Percentiles rank a stretch among this genome's conserved stretches.
Conservation (phyloP, 83 land plant species). For the Picea engelmannii region DNA sequence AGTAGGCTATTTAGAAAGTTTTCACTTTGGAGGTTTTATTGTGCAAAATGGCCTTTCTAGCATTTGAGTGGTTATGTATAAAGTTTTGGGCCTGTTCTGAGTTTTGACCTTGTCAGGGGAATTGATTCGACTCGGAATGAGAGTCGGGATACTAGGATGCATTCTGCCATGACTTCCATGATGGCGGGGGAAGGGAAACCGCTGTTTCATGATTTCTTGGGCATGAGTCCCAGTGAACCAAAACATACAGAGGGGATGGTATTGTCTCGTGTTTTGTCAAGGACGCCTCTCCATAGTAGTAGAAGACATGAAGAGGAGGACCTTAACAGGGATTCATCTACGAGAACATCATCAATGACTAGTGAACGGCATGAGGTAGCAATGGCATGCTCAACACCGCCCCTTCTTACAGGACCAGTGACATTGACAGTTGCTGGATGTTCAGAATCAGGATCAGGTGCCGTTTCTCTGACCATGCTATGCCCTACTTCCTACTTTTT, state of each 20-base stretch:
- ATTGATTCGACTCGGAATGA: constrained; percentile 4
- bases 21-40: neutral
- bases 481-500: neutral
- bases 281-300: constrained; percentile 7
- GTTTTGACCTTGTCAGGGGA: neutral
- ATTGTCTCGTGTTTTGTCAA: neutral
- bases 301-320: neutral
- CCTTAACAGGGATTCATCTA: neutral
- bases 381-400: neutral
- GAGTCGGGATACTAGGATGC: neutral
- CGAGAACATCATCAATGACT: neutral
- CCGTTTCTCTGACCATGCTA: neutral
- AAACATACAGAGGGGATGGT: neutral
- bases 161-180: neutral
- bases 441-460: constrained; percentile 12
- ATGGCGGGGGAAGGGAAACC: constrained; percentile 12
- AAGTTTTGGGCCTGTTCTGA: neutral
- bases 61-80: neutral
- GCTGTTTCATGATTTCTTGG: constrained; percentile 14
- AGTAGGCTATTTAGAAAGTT: too few relatives aligned
- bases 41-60: constrained; percentile 4
- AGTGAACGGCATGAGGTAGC: neutral
- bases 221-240: neutral
- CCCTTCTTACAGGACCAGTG: neutral
- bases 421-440: neutral